These are phyloP conservation scores for Backusella westeae DNA, from an alignment of 192 early-diverging fungal species.

Conservation along the genomic window DNA sequence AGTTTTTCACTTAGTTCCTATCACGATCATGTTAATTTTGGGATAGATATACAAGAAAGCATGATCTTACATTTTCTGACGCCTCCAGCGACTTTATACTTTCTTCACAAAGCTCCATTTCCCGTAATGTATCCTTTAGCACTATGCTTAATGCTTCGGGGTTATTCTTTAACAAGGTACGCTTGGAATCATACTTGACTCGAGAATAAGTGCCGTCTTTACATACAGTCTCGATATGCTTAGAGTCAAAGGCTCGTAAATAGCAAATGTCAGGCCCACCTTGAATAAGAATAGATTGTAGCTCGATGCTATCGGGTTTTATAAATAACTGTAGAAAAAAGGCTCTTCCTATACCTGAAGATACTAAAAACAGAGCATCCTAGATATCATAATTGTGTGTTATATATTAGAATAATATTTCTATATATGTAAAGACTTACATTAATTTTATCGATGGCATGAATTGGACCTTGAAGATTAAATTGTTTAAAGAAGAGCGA, in stretches of 20 bases:
- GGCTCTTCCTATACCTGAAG: conserved; percentile 4
- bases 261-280: background rate
- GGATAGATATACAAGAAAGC: background rate
- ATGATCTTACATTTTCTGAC: background rate
- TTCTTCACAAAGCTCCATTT: conserved; percentile 5
- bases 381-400: background rate
- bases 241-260: background rate
- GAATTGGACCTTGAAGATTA: conserved; percentile 10
- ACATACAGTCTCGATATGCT: background rate
- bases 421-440: background rate
- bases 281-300: background rate
- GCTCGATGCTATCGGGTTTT: background rate
- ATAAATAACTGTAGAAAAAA: background rate
- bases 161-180: background rate
- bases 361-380: background rate
- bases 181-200: background rate
- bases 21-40: background rate
- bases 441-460: background rate
- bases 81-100: background rate
- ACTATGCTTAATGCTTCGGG: background rate
- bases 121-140: background rate
- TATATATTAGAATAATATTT: too few relatives aligned
- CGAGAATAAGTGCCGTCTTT: background rate
- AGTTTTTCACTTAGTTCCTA: background rate
- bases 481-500: background rate